These are phyloP conservation scores for Penicillium malachiteum DNA, from an alignment of 495 filamentous ascomycete species.

Conservation along the genomic window DNA sequence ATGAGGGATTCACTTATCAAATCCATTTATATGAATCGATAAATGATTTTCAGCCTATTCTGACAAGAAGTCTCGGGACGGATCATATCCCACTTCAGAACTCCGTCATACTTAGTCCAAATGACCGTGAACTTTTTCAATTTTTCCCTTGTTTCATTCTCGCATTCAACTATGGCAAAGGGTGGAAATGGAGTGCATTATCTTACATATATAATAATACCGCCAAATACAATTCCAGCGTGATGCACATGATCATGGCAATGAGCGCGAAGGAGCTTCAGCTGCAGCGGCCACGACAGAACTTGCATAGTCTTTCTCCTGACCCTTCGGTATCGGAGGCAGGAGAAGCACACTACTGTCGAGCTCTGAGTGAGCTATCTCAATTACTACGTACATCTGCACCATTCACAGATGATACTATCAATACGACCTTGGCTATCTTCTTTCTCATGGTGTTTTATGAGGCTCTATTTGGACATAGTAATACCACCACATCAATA, in stretches of 20 bases:
- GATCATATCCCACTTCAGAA: background rate
- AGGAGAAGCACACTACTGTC: background rate
- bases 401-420: background rate
- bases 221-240: background rate
- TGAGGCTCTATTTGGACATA: background rate
- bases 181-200: background rate
- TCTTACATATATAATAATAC: background rate
- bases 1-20: background rate
- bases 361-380: background rate
- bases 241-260: background rate
- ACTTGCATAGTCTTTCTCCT: background rate
- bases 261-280: background rate
- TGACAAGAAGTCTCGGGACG: background rate
- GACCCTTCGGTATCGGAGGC: background rate
- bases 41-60: background rate
- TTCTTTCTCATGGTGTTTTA: slow-evolving; percentile 1
- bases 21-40: background rate
- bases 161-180: background rate
- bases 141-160: background rate
- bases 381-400: background rate
- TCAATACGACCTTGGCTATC: background rate
- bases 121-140: background rate
- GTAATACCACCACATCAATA: background rate
- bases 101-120: background rate
- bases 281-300: background rate